Base-by-base conservation (phyloP, 768 basidiomycete species). In the Lyophyllum shimeji region DNA sequence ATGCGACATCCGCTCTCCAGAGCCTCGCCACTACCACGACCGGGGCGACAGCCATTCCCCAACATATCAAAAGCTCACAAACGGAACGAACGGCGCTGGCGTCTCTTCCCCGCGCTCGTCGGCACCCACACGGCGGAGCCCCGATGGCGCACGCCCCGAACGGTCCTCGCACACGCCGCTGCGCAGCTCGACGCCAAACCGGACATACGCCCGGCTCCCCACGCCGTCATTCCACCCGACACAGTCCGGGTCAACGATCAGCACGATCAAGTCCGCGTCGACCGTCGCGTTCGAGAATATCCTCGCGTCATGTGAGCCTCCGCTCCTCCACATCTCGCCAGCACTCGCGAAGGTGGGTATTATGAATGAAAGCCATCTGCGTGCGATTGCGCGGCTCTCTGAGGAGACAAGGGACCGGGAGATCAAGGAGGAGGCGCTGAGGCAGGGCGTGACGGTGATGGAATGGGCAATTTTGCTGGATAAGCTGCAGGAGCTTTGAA, bases 381-480 rank as follows among this genome's bases (percentile, higher is more conserved):
- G 79, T 11, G 89, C 89, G 2, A 70, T 90, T 17, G 79, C 77
- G 8, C 74, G 80, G 52, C 67, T 90, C 58, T 81, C 79, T 34
- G 85, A 86, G 52, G 84, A 82, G 56, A 89, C 84, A 20, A 70
- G 89, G 59, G 82, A 90, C 67, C 71, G 82, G 55, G 86, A 89
- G 66, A 76, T 90, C 46, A 86, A 79, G 68, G 85, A 87, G 61
- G 85, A 84, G 60, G 89, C 87, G 52, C 64, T 90, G 69, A 81
- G 72, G 64, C 73, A 80, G 62, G 89, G 89, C 1, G 74, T 90
- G 49, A 89, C 87, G 0, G 76, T 88, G 7, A 74, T 90, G 71
- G 89, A 90, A 62, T 90, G 89, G 89, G 89, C 89, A 20, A 86
- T 90, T 63, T 73, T 90, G 62, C 68, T 90, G 55, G 89, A 90